Evolutionary conservation across 176 grass and related monocot genomes (phyloP).

Genomic region (Musa acuminata): DNA sequence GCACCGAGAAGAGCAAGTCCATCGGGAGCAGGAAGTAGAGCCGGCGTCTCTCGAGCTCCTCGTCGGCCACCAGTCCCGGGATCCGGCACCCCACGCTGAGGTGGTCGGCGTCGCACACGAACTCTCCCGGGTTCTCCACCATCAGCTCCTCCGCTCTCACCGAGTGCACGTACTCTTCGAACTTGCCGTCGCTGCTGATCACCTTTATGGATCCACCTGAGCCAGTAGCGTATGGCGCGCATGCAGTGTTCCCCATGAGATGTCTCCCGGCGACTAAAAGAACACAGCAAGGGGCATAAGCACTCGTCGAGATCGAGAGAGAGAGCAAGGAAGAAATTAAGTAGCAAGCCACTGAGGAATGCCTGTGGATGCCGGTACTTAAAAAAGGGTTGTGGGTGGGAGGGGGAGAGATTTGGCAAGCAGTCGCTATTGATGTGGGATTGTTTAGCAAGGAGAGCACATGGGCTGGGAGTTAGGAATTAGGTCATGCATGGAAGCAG

Average conservation of each 20-base stretch:
- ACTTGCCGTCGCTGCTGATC: conserved; percentile 40
- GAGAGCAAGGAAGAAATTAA: neutral
- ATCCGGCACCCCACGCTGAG: conserved; percentile 62
- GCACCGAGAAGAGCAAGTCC: conserved; percentile 96
- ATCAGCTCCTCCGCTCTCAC: conserved; percentile 50
- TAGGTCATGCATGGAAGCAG: neutral
- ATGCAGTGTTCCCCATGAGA: conserved; percentile 48
- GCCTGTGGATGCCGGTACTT: too few relatives aligned
- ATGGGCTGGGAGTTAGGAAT: neutral
- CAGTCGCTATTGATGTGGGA: neutral
- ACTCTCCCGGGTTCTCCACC: conserved; percentile 56
- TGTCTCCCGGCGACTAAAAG: neutral
- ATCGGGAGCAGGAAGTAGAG: conserved; percentile 83
- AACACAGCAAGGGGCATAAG: neutral
- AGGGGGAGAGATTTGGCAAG: neutral
- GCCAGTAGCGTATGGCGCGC: conserved; percentile 16
- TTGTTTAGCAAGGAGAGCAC: neutral
- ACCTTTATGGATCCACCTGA: conserved; percentile 32
- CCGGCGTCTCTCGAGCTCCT: conserved; percentile 45
- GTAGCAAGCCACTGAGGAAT: too few relatives aligned
- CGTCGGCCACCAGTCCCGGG: conserved; percentile 43
- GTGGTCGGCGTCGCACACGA: conserved; percentile 52
- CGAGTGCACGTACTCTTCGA: conserved; percentile 31
- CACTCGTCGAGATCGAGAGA: neutral
- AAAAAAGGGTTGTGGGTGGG: neutral